These are phyloP conservation scores for Vicia faba DNA, from an alignment of 306 rosid genomes.

Conservation along the genomic window DNA sequence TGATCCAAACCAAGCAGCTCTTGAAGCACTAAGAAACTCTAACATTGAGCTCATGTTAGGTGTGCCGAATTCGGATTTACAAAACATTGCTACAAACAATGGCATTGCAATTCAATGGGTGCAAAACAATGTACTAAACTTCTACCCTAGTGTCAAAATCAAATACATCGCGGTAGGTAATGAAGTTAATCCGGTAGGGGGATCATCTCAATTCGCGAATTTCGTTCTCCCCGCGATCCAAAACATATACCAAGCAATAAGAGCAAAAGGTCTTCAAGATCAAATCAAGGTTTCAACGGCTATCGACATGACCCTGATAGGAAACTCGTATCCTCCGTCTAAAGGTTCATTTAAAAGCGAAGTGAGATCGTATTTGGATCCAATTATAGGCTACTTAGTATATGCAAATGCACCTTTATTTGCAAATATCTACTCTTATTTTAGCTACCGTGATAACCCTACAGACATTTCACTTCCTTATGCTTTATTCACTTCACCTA, in stretches of 20 bases:
- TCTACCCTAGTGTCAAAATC: conserved; percentile 50
- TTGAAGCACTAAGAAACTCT: conserved; percentile 55
- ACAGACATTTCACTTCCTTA: conserved; percentile 57
- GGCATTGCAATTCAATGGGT: conserved; percentile 51
- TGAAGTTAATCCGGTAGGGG: conserved; percentile 58
- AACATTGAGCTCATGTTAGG: conserved; percentile 60
- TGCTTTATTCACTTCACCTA: conserved; percentile 60
- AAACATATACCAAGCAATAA: conserved; percentile 52
- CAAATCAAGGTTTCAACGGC: conserved; percentile 66
- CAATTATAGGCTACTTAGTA: conserved; percentile 57
- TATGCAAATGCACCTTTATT: conserved; percentile 56
- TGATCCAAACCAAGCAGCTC: conserved; percentile 55
- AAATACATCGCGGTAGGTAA: conserved; percentile 63
- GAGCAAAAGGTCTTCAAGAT: conserved; percentile 44
- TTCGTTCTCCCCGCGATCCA: conserved; percentile 53
- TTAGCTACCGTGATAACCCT: conserved; percentile 49
- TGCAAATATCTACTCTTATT: conserved; percentile 62
- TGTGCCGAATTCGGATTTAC: conserved; percentile 56
- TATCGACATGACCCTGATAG: conserved; percentile 57
- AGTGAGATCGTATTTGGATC: conserved; percentile 56
- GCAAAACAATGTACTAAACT: conserved; percentile 47
- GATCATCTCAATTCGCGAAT: conserved; percentile 39
- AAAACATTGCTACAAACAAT: conserved; percentile 46
- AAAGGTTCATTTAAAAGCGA: conserved; percentile 53
- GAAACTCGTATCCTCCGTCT: conserved; percentile 63